phyloP scores from a whole-genome alignment of 2,329 filamentous ascomycete genomes.

The Curvularia sp. region DNA sequence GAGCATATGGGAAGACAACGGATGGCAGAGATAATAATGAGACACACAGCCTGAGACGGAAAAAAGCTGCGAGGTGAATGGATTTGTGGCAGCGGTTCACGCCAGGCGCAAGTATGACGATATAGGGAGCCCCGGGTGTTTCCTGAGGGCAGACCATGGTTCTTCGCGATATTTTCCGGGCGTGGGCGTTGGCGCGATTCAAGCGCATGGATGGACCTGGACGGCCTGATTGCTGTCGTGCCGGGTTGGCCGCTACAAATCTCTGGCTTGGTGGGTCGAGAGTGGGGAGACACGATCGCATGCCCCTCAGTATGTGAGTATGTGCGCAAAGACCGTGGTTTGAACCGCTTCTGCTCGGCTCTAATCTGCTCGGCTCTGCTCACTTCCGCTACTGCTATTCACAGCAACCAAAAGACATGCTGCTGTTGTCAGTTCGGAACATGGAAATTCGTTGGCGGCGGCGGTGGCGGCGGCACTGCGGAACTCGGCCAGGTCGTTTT shows the following conservation, averaged over 20 bases:
- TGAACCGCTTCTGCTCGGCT: background rate
- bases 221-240: constrained; percentile 7
- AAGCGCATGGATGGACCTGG: constrained; percentile 21
- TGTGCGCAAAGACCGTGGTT: constrained; percentile 4
- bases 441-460: background rate
- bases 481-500: background rate
- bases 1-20: background rate
- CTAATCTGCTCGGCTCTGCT: too few species aligned
- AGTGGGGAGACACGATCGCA: constrained; percentile 13
- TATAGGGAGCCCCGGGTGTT: constrained; percentile 9
- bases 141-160: constrained; percentile 14
- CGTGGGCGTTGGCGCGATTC: constrained; percentile 14
- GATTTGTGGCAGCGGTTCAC: constrained; percentile 14
- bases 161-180: constrained; percentile 23
- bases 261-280: constrained; percentile 25
- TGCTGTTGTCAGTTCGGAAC: background rate
- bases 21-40: background rate
- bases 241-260: constrained; percentile 1
- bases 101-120: constrained; percentile 14
- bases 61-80: background rate
- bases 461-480: background rate
- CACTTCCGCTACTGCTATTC: background rate
- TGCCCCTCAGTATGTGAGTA: constrained; percentile 4
- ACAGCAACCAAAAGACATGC: background rate
- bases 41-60: background rate